These are phyloP conservation scores for Phytopythium oedochilum DNA, from an alignment of 352 stramenopile species.

Conservation along the genomic window DNA sequence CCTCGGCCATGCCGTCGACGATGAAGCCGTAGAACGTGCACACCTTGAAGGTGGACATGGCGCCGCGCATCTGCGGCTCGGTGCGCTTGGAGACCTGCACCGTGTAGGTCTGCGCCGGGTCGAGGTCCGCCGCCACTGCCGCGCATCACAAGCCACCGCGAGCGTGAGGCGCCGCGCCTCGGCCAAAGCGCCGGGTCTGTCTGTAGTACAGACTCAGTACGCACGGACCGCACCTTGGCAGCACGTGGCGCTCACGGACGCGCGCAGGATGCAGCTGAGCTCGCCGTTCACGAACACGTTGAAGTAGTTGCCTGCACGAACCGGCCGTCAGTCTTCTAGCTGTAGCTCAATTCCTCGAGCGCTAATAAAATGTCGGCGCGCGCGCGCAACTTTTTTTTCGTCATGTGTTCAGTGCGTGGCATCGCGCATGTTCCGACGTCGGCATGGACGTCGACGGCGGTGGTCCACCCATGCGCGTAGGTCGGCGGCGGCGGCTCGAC, in stretches of 20 bases:
- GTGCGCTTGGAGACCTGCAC: conserved; percentile 79
- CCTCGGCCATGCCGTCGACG: conserved; percentile 56
- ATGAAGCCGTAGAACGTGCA: conserved; percentile 89
- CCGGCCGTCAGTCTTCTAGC: not conserved
- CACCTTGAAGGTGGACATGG: conserved; percentile 87
- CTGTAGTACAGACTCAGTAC: too few relatives aligned
- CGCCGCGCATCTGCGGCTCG: conserved; percentile 78
- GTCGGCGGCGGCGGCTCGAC: too few relatives aligned
- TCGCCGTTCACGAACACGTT: conserved; percentile 81
- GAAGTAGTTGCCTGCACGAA: conserved; percentile 77
- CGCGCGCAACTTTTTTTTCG: not conserved
- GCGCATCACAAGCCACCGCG: not conserved
- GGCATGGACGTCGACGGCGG: conserved; percentile 10
- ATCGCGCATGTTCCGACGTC: conserved; percentile 13
- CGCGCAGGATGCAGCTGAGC: conserved; percentile 72
- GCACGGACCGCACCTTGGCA: conserved; percentile 50
- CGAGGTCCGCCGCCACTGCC: conserved; percentile 57
- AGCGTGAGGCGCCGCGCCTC: too few relatives aligned
- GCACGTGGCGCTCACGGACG: conserved; percentile 69
- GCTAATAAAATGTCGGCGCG: not conserved
- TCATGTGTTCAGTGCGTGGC: conserved; percentile 39
- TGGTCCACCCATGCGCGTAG: too few relatives aligned
- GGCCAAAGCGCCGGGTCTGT: too few relatives aligned
- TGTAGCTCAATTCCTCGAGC: too few relatives aligned
- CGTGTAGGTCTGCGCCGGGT: conserved; percentile 46